Conservation (phyloP, 352 stramenopile species). For the Phytopythium aichiense region DNA sequence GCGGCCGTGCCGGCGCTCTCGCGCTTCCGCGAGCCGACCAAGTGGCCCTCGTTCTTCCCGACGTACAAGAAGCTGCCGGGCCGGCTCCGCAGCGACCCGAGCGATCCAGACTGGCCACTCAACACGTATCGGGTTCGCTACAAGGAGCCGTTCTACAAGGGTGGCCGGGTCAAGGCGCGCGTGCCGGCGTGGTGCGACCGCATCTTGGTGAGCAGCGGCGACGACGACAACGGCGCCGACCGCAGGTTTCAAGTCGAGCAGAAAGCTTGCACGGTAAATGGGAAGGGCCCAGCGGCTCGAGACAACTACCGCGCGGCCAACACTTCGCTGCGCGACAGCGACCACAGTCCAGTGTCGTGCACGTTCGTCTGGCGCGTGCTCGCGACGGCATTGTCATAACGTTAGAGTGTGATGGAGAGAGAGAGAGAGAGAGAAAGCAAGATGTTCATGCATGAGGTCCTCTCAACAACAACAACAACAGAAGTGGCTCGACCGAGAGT, state of each 20-base stretch:
- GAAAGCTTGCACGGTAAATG: slow-evolving; percentile 6
- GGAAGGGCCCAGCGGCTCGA: not conserved
- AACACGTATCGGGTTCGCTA: slow-evolving; percentile 50
- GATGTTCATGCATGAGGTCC: too few relatives aligned
- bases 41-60: slow-evolving; percentile 70
- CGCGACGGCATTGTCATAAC: slow-evolving; percentile 8
- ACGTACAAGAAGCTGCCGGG: slow-evolving; percentile 73
- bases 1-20: slow-evolving; percentile 25
- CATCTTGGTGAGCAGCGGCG: slow-evolving; percentile 38
- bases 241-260: slow-evolving; percentile 33
- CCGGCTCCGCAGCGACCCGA: slow-evolving; percentile 16
- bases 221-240: not conserved
- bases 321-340: slow-evolving; percentile 48
- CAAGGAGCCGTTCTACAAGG: slow-evolving; percentile 74
- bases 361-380: slow-evolving; percentile 44
- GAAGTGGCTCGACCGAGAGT: too few relatives aligned
- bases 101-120: slow-evolving; percentile 40
- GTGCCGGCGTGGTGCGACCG: slow-evolving; percentile 71
- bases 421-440: too few relatives aligned
- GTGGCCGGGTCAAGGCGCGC: slow-evolving; percentile 50
- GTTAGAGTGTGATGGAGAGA: too few relatives aligned
- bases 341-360: slow-evolving; percentile 62
- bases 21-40: slow-evolving; percentile 46
- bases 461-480: too few relatives aligned
- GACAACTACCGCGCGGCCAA: slow-evolving; percentile 70